Conservation (phyloP, 768 basidiomycete species). For the Termitomyces sp. region DNA sequence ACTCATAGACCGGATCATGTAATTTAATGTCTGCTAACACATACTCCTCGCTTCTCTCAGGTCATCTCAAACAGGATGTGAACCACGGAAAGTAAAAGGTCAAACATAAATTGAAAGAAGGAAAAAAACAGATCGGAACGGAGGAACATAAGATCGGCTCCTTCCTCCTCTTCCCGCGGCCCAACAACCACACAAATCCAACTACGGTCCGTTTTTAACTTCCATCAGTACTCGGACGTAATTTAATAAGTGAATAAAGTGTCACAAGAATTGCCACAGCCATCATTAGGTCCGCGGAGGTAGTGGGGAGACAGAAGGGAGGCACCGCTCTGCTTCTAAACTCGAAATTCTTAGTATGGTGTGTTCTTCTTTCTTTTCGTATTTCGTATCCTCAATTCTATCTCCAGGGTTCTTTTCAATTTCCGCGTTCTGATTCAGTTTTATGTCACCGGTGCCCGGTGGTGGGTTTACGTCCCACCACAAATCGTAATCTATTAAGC, state of each 20-base stretch:
- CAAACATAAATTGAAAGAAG: not conserved
- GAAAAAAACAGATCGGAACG: not conserved
- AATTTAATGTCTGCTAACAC: no score
- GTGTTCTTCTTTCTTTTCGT: not conserved
- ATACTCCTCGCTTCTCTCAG: not conserved
- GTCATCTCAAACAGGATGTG: no score
- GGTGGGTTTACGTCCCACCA: not conserved
- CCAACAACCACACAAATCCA: not conserved
- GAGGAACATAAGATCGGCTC: not conserved
- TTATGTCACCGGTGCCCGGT: not conserved
- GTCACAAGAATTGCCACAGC: not conserved
- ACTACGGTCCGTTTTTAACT: not conserved
- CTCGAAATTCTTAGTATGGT: not conserved
- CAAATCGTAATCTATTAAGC: not conserved
- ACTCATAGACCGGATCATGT: not conserved
- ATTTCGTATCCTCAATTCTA: not conserved
- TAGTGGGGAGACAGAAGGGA: not conserved
- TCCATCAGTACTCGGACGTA: not conserved
- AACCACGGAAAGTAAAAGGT: not conserved
- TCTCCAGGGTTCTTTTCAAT: not conserved
- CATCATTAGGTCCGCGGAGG: not conserved
- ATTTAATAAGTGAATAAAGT: not conserved
- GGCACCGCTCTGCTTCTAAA: not conserved
- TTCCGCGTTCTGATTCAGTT: not conserved
- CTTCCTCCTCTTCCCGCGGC: not conserved